phyloP scores from a whole-genome alignment of 805 yeast genomes.

The Millerozyma acaciae region DNA sequence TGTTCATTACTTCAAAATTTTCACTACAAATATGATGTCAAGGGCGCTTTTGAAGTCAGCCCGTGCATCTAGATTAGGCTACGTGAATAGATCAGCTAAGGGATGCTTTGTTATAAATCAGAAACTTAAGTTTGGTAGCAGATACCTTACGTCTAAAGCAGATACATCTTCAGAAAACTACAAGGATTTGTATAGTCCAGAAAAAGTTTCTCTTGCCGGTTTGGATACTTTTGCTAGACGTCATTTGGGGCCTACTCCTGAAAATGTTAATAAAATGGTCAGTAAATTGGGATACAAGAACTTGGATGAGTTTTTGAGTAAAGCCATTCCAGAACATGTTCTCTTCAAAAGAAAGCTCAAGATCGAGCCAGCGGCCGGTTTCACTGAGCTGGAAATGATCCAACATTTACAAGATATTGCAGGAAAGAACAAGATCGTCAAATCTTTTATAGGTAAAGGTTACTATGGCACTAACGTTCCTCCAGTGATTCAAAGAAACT shows the following conservation, averaged over 20 bases:
- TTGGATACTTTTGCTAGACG: constrained; percentile 86
- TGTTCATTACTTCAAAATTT: too few relatives aligned
- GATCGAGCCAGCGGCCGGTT: constrained; percentile 70
- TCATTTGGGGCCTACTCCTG: constrained; percentile 79
- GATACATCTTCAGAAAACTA: constrained; percentile 56
- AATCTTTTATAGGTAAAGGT: constrained; percentile 88
- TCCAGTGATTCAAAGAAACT: constrained; percentile 87
- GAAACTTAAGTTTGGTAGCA: constrained; percentile 2
- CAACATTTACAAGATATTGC: constrained; percentile 67
- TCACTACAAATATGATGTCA: too few relatives aligned
- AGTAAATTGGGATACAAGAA: constrained; percentile 58
- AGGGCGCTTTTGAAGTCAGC: constrained; percentile 1
- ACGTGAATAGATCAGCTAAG: constrained; percentile 1
- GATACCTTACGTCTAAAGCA: constrained; percentile 30
- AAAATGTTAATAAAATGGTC: constrained; percentile 65
- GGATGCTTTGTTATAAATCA: constrained; percentile 1
- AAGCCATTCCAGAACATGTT: constrained; percentile 76
- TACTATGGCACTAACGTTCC: constrained; percentile 89
- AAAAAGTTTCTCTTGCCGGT: constrained; percentile 21
- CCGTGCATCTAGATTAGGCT: constrained; percentile 3
- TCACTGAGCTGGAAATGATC: constrained; percentile 76
- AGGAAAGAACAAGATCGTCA: constrained; percentile 64
- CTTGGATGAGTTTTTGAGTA: constrained; percentile 63
- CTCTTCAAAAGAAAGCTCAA: constrained; percentile 63
- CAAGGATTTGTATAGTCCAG: constrained; percentile 42